Evolutionary conservation across 345 rosid species (phyloP).

Genomic region (Populus simonii): DNA sequence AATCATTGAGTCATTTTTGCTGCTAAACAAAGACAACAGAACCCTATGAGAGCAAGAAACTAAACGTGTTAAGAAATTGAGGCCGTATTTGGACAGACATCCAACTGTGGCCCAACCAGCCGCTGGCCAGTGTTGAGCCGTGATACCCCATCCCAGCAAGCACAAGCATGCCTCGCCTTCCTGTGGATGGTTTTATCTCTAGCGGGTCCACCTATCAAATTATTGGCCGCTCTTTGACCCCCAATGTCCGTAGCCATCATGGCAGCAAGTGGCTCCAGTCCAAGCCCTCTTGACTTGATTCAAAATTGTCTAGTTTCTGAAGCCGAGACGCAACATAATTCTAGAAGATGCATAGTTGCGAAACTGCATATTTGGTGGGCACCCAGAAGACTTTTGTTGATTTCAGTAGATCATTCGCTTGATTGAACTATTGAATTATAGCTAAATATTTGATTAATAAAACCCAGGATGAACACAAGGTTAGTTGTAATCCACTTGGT

Average conservation of each 20-base stretch:
- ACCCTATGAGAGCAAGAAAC: too few relatives aligned
- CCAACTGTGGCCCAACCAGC: constrained; percentile 1
- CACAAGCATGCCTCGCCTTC: too few relatives aligned
- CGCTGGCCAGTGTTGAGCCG: background rate
- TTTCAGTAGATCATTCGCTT: constrained; percentile 20
- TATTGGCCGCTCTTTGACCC: background rate
- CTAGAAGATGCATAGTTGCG: background rate
- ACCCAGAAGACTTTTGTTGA: background rate
- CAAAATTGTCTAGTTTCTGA: background rate
- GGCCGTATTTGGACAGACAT: too few relatives aligned
- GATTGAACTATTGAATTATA: background rate
- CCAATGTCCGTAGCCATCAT: background rate
- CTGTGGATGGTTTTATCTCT: background rate
- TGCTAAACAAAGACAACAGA: too few relatives aligned
- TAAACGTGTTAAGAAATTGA: too few relatives aligned
- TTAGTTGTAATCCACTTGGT: constrained; percentile 40
- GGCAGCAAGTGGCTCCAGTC: background rate
- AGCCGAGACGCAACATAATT: background rate
- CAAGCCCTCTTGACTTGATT: background rate
- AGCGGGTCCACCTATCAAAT: background rate
- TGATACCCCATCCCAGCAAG: background rate
- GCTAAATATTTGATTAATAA: background rate
- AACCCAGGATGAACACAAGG: background rate
- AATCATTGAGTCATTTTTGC: too few relatives aligned
- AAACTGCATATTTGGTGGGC: background rate